Base-by-base conservation (phyloP, 129 eudicot genomes). In the Scalesia atractyloides region DNA sequence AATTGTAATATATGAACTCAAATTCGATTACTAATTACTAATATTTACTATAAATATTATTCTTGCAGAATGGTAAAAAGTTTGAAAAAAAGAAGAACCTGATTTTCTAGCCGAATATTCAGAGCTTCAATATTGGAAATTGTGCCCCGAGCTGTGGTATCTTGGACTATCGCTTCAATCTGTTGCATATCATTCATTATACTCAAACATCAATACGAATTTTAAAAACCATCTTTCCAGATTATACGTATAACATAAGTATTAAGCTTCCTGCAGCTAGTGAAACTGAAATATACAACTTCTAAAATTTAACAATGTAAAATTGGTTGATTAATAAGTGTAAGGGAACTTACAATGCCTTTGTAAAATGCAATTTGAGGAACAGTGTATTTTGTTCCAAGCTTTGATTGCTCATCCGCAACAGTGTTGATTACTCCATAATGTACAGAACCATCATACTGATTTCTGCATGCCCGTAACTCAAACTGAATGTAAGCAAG, bases 351-450 rank as follows among this genome's bases (percentile, higher is more conserved):
- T 84, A 95, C 99, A 77, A 95, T 84, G 76, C 87, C 96, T 75
- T 88, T 90, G 65, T 84, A 95, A 60, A 86, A 95, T 72, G 97
- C 96, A 83, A 90, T 90, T 71, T 90, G 97, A 53, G 99, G 97
- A 75, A 84, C 86, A 5, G 88, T 79, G 67, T 90, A 95, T 59
- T 80, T 87, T 2, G 98, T 87, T 54, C 98, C 98, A 66, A 93
- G 91, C 86, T 90, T 93, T 46, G 98, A 90, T 69, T 90, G 97
- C 9, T 93, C 98, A 86, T 93, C 98, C 16, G 89, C 82, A 59
- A 93, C 90, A 43, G 88, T 90, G 72, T 93, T 93, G 64, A 89
- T 85, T 58, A 92, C 90, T 56, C 98, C 98, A 68, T 85, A 89
- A 66, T 87, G 86, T 17, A 89, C 89, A 26, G 36, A 59, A 12